Evolutionary conservation across 805 yeast species (phyloP), one percentile per base, ranked within the genome.

Genomic region (Candida andamanensis): DNA sequence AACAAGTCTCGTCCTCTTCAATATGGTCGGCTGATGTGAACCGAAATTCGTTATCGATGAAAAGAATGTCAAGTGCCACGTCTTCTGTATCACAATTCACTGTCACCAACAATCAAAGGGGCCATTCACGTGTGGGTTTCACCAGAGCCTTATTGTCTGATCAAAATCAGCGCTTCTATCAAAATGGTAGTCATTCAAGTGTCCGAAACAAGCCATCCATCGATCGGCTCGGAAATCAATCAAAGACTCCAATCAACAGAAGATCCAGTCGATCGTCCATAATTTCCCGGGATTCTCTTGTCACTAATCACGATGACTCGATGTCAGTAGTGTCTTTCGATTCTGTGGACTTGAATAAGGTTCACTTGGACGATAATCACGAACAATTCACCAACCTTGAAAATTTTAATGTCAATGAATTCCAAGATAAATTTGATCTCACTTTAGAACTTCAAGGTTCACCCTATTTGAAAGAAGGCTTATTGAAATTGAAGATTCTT

Each of bases 381-480:
- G 52, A 49, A 26, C 39, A 41, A 30, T 8, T 24, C 8, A 19
- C 14, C 10, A 36, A 38, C 10, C 33, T 60, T 33, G 68, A 64
- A 29, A 52, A 60, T 33, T 66, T 65, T 30, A 53, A 63, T 39
- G 57, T 59, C 11, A 54, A 57, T 24, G 63, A 63, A 34, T 66
- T 55, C 45, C 69, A 65, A 42, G 72, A 63, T 41, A 68, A 68
- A 19, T 69, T 67, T 36, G 86, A 80, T 52, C 65, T 73, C 41
- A 73, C 72, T 23, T 60, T 80, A 36, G 87, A 79, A 46, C 60
- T 76, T 28, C 69, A 69, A 32, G 90, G 90, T 1, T 77, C 89
- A 1, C 90, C 92, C 1, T 82, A 85, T 76, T 67, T 78, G 35
- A 79, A 82, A 49, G 90, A 82, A 56, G 90, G 92, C 1, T 47